Evolutionary conservation across 768 basidiomycete genomes (phyloP), one percentile per base, ranked within the genome.

Genomic region (Neoboletus subvelutipes): DNA sequence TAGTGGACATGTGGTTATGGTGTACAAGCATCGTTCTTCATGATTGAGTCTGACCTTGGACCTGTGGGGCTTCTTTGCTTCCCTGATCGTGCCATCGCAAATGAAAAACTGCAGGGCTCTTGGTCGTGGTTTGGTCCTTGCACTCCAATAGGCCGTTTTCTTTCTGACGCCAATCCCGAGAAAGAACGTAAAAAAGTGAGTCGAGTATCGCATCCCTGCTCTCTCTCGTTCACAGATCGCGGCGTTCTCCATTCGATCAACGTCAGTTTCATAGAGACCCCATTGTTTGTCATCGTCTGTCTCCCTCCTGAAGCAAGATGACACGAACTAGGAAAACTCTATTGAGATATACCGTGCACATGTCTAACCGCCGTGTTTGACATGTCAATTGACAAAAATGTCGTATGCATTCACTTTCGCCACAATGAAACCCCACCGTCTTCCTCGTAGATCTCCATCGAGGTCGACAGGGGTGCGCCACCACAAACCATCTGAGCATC

Each of bases 151-250:
- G 37, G 45, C 36, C 45, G 33, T 43, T 42, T 36, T 37, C 29
- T 55, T 45, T 43, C 34, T 15, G 31, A 49, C 18, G 17, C 31
- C 45, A 45, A 48, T 48, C 33, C 39, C 39, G 9, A 50, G 13
- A 51, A 22, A 22, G 20, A 48, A 68, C 58, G 63, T 67, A 68
- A 68, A 62, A 54, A 55, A 20, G 63, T 68, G 55, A 22, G 60
- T 56, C 9, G 36, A 40, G 33, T 34, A 6, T 46, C 50, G 45
- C 57, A 15, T n/a, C 46, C 33, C 37, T 18, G 4, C n/a, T 33
- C 20, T 33, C 17, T 52, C 18, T 53, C 45, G 7, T 39, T 58
- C 51, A 57, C 54, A 29, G 28, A 61, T 52, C 7, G 45, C 54
- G 49, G 53, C 50, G 36, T 66, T 45, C 24, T 52, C 24, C 37